Evolutionary conservation across 2,329 filamentous ascomycete species (phyloP).

Genomic region (Penicillium fuscoglaucum): DNA sequence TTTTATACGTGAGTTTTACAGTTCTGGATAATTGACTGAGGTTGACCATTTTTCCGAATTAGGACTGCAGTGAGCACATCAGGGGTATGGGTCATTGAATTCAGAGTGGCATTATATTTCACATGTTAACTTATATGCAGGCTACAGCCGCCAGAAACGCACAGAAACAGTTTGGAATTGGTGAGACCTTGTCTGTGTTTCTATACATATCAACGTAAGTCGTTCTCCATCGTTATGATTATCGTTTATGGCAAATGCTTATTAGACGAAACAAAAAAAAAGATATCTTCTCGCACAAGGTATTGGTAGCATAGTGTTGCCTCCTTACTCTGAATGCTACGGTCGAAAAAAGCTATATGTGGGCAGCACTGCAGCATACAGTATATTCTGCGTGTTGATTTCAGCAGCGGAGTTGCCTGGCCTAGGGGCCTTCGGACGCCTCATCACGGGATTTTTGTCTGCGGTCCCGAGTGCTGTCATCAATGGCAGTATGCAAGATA

Average conservation of each 20-base stretch:
- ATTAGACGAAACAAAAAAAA: too few relatives aligned
- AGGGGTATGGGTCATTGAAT: neutral
- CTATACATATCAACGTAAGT: neutral
- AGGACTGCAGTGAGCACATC: too few relatives aligned
- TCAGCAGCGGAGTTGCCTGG: neutral
- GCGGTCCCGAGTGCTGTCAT: neutral
- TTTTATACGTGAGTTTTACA: too few relatives aligned
- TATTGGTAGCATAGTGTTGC: neutral
- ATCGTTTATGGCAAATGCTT: too few relatives aligned
- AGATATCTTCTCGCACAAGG: neutral
- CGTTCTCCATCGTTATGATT: neutral
- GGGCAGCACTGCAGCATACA: neutral
- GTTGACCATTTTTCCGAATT: too few relatives aligned
- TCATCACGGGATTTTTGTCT: neutral
- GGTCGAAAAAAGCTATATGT: neutral
- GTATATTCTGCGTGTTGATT: neutral
- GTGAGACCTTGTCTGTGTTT: neutral
- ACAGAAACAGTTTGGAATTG: neutral
- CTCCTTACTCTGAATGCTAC: neutral
- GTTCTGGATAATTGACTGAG: neutral
- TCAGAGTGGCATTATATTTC: neutral
- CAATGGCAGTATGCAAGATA: neutral
- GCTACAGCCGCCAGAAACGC: neutral
- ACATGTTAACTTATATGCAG: neutral
- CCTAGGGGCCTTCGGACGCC: neutral